These are phyloP conservation scores for Huntiella savannae DNA, from an alignment of 2,329 filamentous ascomycete genomes.

Conservation along the genomic window DNA sequence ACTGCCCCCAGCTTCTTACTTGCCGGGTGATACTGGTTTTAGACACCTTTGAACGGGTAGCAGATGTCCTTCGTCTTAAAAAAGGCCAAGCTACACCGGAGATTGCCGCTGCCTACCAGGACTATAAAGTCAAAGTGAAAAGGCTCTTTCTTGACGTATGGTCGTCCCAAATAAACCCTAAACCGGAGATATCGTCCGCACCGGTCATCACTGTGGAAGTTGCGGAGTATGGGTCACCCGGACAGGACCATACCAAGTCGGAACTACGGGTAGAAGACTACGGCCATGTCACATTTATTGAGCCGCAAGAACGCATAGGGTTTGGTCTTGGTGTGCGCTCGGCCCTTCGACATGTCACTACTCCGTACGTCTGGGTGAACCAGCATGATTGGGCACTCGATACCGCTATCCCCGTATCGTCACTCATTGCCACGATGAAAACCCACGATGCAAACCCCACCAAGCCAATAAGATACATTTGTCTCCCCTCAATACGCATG, in stretches of 20 bases:
- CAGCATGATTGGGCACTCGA: slow-evolving; percentile 37
- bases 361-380: slow-evolving; percentile 36
- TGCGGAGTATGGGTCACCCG: slow-evolving; percentile 29
- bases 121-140: slow-evolving; percentile 30
- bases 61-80: slow-evolving; percentile 26
- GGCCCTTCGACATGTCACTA: slow-evolving; percentile 26
- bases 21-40: slow-evolving; percentile 32
- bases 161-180: not conserved
- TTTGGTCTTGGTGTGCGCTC: slow-evolving; percentile 35
- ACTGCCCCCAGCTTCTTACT: slow-evolving; percentile 23
- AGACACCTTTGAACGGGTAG: slow-evolving; percentile 31
- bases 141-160: slow-evolving; percentile 17
- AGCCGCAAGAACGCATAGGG: slow-evolving; percentile 27
- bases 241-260: slow-evolving; percentile 17
- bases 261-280: slow-evolving; percentile 20
- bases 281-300: slow-evolving; percentile 27
- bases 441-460: slow-evolving; percentile 16
- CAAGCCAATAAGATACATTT: slow-evolving; percentile 31
- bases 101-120: slow-evolving; percentile 22
- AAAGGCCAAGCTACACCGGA: slow-evolving; percentile 32
- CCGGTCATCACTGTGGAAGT: slow-evolving; percentile 14
- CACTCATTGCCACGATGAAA: slow-evolving; percentile 28
- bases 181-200: too few species aligned
- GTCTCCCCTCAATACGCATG: slow-evolving; percentile 32
- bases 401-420: slow-evolving; percentile 24